These are phyloP conservation scores for Paxillus rubicundulus DNA, from an alignment of 768 basidiomycete genomes.

Conservation along the genomic window DNA sequence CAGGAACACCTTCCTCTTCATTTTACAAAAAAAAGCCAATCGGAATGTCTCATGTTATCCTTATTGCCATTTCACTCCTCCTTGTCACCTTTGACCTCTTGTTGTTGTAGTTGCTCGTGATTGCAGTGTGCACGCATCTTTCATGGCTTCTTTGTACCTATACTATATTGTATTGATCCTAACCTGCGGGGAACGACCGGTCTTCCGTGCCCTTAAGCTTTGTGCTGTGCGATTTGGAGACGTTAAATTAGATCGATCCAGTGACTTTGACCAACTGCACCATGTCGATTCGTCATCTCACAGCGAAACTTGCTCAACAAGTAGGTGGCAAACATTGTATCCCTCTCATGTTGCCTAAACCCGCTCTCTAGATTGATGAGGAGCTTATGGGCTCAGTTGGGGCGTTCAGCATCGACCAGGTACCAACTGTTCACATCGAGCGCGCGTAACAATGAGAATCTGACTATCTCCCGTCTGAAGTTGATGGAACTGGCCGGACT, in stretches of 20 bases:
- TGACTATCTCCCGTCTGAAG: slow-evolving; percentile 38
- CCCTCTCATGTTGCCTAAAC: not conserved
- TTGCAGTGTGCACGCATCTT: not conserved
- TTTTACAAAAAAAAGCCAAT: not conserved
- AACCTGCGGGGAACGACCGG: not conserved
- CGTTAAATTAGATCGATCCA: not conserved
- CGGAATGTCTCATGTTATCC: not conserved
- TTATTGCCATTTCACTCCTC: not conserved
- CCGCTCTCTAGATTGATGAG: slow-evolving; percentile 73
- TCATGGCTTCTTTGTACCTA: slow-evolving; percentile 7
- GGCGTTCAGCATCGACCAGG: slow-evolving; percentile 95
- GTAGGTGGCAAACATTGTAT: slow-evolving; percentile 31
- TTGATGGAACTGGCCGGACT: slow-evolving; percentile 96
- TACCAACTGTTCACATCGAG: slow-evolving; percentile 22
- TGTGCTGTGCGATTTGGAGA: not conserved
- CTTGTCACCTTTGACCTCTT: not conserved
- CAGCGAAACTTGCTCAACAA: slow-evolving; percentile 75
- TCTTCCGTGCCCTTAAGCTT: too few relatives aligned
- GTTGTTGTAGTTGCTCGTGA: slow-evolving; percentile 3
- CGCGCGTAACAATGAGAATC: not conserved
- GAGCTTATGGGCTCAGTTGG: slow-evolving; percentile 88
- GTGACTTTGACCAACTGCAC: not conserved
- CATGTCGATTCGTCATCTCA: slow-evolving; percentile 64
- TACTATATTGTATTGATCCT: slow-evolving; percentile 2
- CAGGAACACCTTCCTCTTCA: not conserved